Evolutionary conservation across 225 moss, liverwort and hornwort genomes (phyloP), one percentile per base, ranked within the genome.

Genomic region (Sphagnum contortum): DNA sequence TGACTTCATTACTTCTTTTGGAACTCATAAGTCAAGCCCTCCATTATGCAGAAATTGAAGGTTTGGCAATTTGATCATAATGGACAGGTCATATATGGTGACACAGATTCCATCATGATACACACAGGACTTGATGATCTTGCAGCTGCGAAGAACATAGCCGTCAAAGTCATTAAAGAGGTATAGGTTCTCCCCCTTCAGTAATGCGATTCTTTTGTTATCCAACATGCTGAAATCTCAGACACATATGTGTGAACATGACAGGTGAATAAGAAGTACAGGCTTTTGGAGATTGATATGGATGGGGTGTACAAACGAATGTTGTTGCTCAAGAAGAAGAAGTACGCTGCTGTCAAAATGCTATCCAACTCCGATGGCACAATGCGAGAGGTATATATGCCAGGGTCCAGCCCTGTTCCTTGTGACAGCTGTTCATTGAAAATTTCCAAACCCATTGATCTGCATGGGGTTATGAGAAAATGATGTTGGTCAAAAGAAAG

Each of bases 81-180:
- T 48, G 46, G 57, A 65, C 76, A 98, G 94, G 96, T 98, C 44
- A 84, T 98, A 50, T 98, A 98, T 60, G 98, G 98, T 61, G 98
- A 98, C 75, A 98, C 98, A 48, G 98, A 98, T 73, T 98, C 98
- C 45, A 98, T 98, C 45, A 93, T 98, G 98, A 98, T 98, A 68
- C 89, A 91, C 68, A 91, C 91, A 12, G 98, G 98, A 69, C 87
- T 93, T 12, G 98, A 91, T 64, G 93, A 93, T 78, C 81, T 91
- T 48, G 55, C 61, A 60, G 87, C 83, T 55, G 98, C 98, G 10
- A 85, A 79, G 70, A 79, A 80, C 47, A 73, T 98, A 64, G 93
- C 83, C 54, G 76, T 70, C 52, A 98, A 89, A 75, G 98, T 93
- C 68, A 91, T 98, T 60, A 86, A 87, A 75, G 98, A 98, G 89